Conservation (phyloP, 768 basidiomycete genomes). For the Leucosporidium yakuticum region DNA sequence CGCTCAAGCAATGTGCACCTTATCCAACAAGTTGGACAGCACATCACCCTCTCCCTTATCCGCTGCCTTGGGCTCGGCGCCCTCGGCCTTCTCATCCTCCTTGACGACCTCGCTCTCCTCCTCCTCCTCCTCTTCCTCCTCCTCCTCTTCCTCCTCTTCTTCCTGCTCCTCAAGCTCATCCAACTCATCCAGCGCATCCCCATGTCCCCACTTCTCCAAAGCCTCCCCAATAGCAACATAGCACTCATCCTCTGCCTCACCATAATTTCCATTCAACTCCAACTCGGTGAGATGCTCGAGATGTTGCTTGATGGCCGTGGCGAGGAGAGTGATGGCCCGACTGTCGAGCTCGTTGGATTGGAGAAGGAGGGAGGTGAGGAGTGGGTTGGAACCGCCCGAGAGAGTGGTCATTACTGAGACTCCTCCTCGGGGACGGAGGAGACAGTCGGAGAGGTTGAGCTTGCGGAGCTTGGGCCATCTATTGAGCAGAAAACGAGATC, state of each 20-base stretch:
- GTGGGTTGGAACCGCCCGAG: constrained; percentile 62
- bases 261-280: constrained; percentile 75
- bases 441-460: constrained; percentile 90
- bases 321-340: constrained; percentile 61
- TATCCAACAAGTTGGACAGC: constrained; percentile 62
- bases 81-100: constrained; percentile 31
- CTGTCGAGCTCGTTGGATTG: constrained; percentile 88
- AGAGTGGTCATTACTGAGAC: constrained; percentile 60
- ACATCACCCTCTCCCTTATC: constrained; percentile 41
- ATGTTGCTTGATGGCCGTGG: constrained; percentile 58
- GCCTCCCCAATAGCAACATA: constrained; percentile 48
- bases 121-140: constrained; percentile 53
- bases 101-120: constrained; percentile 38
- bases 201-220: constrained; percentile 49
- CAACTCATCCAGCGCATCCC: constrained; percentile 72
- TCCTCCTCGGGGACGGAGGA: constrained; percentile 74
- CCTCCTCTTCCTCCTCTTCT: constrained; percentile 58
- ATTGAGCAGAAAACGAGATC: background rate
- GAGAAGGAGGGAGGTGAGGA: constrained; percentile 68
- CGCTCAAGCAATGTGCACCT: constrained; percentile 46
- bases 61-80: constrained; percentile 39
- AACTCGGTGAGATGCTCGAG: constrained; percentile 58
- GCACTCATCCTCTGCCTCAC: constrained; percentile 48
- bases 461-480: constrained; percentile 62
- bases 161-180: constrained; percentile 47